These are phyloP conservation scores for Torulaspora indica DNA, from an alignment of 805 yeast species.

Conservation along the genomic window DNA sequence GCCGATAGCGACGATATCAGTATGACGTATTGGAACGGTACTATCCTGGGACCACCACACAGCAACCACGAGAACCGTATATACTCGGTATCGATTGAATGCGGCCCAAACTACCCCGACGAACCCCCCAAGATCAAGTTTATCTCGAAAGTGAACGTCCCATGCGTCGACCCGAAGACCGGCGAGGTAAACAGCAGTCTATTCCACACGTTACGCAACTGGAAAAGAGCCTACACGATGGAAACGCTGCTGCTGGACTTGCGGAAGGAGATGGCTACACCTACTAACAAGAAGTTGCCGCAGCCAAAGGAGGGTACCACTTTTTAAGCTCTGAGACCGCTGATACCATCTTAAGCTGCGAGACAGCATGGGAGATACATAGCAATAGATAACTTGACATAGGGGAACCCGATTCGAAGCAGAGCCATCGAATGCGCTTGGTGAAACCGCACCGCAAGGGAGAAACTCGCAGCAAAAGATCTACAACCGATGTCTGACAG, in stretches of 20 bases:
- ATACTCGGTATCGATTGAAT: conserved; percentile 72
- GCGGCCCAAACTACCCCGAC: conserved; percentile 85
- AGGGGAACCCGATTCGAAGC: not conserved
- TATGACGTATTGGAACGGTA: conserved; percentile 96
- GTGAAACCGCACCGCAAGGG: no score
- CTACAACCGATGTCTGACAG: no score
- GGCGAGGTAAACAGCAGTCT: conserved; percentile 52
- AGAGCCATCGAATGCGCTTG: no score
- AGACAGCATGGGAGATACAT: conserved; percentile 4
- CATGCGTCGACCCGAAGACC: conserved; percentile 69
- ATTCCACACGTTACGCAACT: conserved; percentile 66
- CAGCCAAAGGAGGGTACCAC: conserved; percentile 91
- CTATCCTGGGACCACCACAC: conserved; percentile 96
- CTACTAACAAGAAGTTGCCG: conserved; percentile 72
- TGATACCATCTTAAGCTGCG: no score
- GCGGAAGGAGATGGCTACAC: conserved; percentile 83
- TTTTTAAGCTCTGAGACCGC: conserved; percentile 34
- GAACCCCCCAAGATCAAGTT: conserved; percentile 80
- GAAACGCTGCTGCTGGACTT: conserved; percentile 86
- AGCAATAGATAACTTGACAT: conserved; percentile 5
- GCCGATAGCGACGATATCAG: conserved; percentile 85
- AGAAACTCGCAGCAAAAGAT: no score
- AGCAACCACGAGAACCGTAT: conserved; percentile 87
- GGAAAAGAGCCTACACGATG: conserved; percentile 92
- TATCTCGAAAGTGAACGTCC: conserved; percentile 79